Evolutionary conservation across 805 yeast species (phyloP).

Genomic region (Sungouiella thailandica): DNA sequence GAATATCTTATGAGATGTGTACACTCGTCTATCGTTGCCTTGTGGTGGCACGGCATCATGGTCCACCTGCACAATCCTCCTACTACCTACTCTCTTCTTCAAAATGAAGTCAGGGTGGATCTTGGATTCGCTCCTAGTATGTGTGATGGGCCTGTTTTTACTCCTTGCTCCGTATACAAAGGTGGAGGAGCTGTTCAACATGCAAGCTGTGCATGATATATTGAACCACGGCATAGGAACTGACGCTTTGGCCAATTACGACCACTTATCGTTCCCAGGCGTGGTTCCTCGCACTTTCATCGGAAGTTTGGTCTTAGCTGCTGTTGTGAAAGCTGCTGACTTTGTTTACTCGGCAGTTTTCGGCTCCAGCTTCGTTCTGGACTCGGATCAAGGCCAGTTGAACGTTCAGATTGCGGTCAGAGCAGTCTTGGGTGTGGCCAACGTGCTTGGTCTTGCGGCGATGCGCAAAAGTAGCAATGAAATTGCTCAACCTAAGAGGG

Average conservation of each 20-base stretch:
- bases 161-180: conserved; percentile 74
- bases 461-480: conserved; percentile 38
- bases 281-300: conserved; percentile 83
- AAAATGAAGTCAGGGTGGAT: conserved; percentile 10
- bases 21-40: no score
- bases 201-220: conserved; percentile 86
- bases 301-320: conserved; percentile 58
- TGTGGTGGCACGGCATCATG: no score
- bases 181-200: conserved; percentile 89
- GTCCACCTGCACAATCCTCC: no score
- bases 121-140: conserved; percentile 31
- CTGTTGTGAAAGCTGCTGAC: conserved; percentile 35
- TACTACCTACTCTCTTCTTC: no score
- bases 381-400: conserved; percentile 30
- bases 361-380: conserved; percentile 9
- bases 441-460: conserved; percentile 47
- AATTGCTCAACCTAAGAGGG: conserved; percentile 20
- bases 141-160: conserved; percentile 45
- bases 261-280: conserved; percentile 80
- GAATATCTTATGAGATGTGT: no score
- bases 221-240: conserved; percentile 51
- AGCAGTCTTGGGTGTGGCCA: conserved; percentile 56
- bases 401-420: conserved; percentile 54
- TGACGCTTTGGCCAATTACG: conserved; percentile 44
- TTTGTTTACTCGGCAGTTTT: conserved; percentile 8